Base-by-base conservation (phyloP, 1,284 basidiomycete species). In the Ustilago loliicola region DNA sequence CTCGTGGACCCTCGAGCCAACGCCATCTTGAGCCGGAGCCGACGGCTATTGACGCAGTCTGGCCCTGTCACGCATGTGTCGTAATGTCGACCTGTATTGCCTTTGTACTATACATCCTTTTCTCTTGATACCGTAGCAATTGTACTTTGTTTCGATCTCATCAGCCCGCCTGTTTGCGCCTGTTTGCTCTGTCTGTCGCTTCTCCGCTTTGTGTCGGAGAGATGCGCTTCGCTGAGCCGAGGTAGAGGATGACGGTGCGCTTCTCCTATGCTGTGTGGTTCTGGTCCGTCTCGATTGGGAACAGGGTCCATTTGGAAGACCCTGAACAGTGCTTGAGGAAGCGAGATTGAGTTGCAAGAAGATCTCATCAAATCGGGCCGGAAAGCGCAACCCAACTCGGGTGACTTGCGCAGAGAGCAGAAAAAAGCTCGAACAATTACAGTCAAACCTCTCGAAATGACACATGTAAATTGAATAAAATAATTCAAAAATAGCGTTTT, bases 61-160 rank as follows among this genome's bases (percentile, higher is more conserved):
- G n/a, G 27, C 27, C 19, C 25, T 21, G 42, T 50, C 25, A 15
- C 23, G 25, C 3, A 11, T 29, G 27, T 25, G 9, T 50, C 25
- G 48, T 32, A 11, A 45, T 9, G 19, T 32, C 51, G 53, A 17
- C 40, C 34, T 61, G 59, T 67, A 53, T 53, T 54, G 23, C 36
- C 32, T 15, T 27, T 69, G 61, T 64, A 57, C 55, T 29, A 57
- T 57, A 57, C 55, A 57, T 27, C 21, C 27, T 29, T 50, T 6
- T 17, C 23, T 17, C 55, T 56, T 36, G 67, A 70, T 70, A 70
- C 61, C 67, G 51, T 36, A 40, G 53, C 32, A n/a, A 11, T 42
- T 59, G 56, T 55, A 56, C 23, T 27, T 51, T 40, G 32, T 48
- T 25, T 34, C 11, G 51, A 53, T 17, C 11, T 21, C 11, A 8